phyloP scores from a whole-genome alignment of 768 basidiomycete species.

The Boletus rufocinnamomeus region DNA sequence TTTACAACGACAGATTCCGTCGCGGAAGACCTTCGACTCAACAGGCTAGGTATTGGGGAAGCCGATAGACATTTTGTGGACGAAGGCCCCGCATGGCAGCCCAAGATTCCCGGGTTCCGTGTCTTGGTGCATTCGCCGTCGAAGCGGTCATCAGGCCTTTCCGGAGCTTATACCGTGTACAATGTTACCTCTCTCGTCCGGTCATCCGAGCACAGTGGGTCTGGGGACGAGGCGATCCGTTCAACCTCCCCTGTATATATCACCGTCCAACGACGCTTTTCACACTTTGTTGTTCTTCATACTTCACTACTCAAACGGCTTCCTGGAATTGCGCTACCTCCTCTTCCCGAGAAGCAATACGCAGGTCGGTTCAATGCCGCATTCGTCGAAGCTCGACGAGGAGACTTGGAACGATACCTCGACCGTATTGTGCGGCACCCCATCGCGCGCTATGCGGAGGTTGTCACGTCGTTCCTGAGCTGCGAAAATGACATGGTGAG shows the following conservation, averaged over 20 bases:
- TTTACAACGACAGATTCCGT: constrained; percentile 36
- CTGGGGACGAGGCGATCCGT: constrained; percentile 21
- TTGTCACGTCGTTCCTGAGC: constrained; percentile 75
- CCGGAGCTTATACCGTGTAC: constrained; percentile 76
- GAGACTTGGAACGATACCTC: constrained; percentile 81
- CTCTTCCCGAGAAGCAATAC: constrained; percentile 85
- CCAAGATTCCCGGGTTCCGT: constrained; percentile 70
- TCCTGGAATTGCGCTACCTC: constrained; percentile 77
- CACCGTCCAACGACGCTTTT: constrained; percentile 81
- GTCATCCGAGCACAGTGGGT: constrained; percentile 19
- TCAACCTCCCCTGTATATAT: constrained; percentile 51
- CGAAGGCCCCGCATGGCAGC: constrained; percentile 68
- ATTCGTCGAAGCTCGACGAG: constrained; percentile 79
- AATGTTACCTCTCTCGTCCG: constrained; percentile 59
- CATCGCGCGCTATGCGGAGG: constrained; percentile 74
- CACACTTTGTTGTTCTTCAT: constrained; percentile 80
- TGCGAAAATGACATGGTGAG: constrained; percentile 76
- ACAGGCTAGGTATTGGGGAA: constrained; percentile 49
- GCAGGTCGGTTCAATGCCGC: constrained; percentile 76
- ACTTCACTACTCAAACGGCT: constrained; percentile 66
- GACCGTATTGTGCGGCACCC: constrained; percentile 71
- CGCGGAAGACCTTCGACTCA: constrained; percentile 44
- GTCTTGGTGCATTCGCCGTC: constrained; percentile 80
- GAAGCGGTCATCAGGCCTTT: constrained; percentile 66
- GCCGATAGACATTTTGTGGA: constrained; percentile 74